These are phyloP conservation scores for Cercis canadensis DNA, from an alignment of 306 rosid species.

Conservation along the genomic window DNA sequence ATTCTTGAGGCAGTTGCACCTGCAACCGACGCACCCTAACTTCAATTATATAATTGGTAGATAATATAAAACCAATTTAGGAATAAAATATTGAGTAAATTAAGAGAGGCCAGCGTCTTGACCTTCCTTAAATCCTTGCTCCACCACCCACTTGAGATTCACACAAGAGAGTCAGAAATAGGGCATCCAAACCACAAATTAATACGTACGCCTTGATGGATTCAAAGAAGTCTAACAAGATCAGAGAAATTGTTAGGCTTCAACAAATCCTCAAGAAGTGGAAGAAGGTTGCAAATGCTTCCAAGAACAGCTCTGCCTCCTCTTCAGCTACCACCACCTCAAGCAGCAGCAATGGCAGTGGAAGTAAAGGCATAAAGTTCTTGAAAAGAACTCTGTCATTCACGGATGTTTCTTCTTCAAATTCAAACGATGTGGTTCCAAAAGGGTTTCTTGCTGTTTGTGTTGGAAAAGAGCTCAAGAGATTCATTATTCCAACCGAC, in stretches of 20 bases:
- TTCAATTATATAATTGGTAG: background rate
- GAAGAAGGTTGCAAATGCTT: constrained; percentile 68
- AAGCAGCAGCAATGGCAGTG: background rate
- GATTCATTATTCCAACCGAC: constrained; percentile 73
- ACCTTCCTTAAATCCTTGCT: constrained; percentile 47
- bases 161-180: background rate
- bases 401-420: constrained; percentile 33
- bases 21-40: constrained; percentile 41
- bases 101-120: constrained; percentile 15
- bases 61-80: constrained; percentile 1
- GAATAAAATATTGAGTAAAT: constrained; percentile 33
- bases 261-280: constrained; percentile 88
- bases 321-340: background rate
- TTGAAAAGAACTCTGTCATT: constrained; percentile 50
- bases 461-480: constrained; percentile 81
- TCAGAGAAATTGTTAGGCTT: constrained; percentile 86
- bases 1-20: constrained; percentile 45
- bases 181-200: too few species aligned
- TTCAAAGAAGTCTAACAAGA: constrained; percentile 79
- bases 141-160: constrained; percentile 37
- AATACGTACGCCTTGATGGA: too few species aligned
- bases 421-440: constrained; percentile 48
- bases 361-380: constrained; percentile 49
- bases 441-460: constrained; percentile 87
- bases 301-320: background rate